These are phyloP conservation scores for Dittrichia graveolens DNA, from an alignment of 129 eudicot genomes.

Conservation along the genomic window DNA sequence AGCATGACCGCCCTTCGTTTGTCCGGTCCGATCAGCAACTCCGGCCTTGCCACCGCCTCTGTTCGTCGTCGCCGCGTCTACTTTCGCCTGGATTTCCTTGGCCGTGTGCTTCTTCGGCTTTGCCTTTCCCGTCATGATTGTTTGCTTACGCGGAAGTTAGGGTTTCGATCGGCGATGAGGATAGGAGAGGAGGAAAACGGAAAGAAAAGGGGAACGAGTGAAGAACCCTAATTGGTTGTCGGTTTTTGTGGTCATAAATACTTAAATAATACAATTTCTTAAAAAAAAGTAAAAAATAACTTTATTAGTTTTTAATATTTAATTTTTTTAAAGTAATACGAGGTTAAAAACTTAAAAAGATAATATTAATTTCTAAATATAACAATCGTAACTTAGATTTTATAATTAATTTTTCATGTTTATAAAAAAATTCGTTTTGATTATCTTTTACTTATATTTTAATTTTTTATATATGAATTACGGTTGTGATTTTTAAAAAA, in stretches of 20 bases:
- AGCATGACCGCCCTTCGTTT: slow-evolving; percentile 85
- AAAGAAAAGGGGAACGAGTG: neutral
- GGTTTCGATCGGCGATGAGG: slow-evolving; percentile 24
- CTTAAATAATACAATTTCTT: neutral
- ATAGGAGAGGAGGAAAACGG: neutral
- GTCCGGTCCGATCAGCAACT: slow-evolving; percentile 73
- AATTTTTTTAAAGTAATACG: too few species aligned
- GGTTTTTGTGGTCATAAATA: slow-evolving; percentile 13
- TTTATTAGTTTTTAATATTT: too few species aligned
- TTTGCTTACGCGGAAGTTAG: neutral
- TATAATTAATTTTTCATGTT: too few species aligned
- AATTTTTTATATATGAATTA: too few species aligned
- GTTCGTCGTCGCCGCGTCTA: slow-evolving; percentile 78
- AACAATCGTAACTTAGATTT: too few species aligned
- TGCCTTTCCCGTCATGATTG: slow-evolving; percentile 64
- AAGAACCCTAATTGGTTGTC: slow-evolving; percentile 33
- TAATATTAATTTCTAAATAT: too few species aligned
- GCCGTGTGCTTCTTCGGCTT: slow-evolving; percentile 83
- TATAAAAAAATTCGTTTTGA: too few species aligned
- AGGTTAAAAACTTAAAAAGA: too few species aligned
- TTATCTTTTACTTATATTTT: too few species aligned
- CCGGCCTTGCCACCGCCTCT: slow-evolving; percentile 95
- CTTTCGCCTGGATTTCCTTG: slow-evolving; percentile 58
- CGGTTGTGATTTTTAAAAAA: too few species aligned
- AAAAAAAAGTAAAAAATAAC: too few species aligned